Base-by-base conservation (phyloP, 176 grass and related monocot species). In the Miscanthus lutarioriparius region DNA sequence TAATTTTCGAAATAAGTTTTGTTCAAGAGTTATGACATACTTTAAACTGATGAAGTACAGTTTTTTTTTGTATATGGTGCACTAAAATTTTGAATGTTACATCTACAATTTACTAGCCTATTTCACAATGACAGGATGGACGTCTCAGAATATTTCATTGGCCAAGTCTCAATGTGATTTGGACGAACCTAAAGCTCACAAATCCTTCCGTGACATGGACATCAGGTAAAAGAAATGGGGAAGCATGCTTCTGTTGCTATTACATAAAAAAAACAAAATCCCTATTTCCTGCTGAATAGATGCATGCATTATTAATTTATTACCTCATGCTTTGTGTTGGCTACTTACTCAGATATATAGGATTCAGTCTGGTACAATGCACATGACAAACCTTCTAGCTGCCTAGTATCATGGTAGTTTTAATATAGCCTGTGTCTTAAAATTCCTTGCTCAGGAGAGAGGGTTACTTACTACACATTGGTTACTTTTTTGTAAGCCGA, bases 111-210 rank as follows among this genome's bases (percentile, higher is more conserved):
- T 45, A 6, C 19, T 71, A 48, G 32, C 51, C 16, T 54, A 35
- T 72, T 74, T 80, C 64, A 17, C 65, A 35, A 75, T 54, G n/a
- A 61, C 63, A 95, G 92, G 85, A 95, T 91, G 95, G 95, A 11
- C 92, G 81, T 88, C 95, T 98, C 44, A 90, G 87, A 76, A 82
- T 98, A 83, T 95, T 98, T 80, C 91, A 83, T 64, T 95, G 96
- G 96, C 91, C 96, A 82, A 93, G 39, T 59, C 38, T 90, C 37
- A 82, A 36, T 70, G 63, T 92, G 63, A 78, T 95, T 82, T 98
- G 74, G 96, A 95, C 73, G 91, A 95, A 91, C 92, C 92, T 80
- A 98, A 93, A 85, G 96, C 92, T 62, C 96, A 98, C 82, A 98
- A 91, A 81, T 98, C 96, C 59, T 98, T 98, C 64, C 44, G 59